Percentiles rank a stretch among this genome's conserved stretches.
phyloP scores from a whole-genome alignment of 371 early-diverging fungal genomes.

The Polyrhizophydium stewartii region DNA sequence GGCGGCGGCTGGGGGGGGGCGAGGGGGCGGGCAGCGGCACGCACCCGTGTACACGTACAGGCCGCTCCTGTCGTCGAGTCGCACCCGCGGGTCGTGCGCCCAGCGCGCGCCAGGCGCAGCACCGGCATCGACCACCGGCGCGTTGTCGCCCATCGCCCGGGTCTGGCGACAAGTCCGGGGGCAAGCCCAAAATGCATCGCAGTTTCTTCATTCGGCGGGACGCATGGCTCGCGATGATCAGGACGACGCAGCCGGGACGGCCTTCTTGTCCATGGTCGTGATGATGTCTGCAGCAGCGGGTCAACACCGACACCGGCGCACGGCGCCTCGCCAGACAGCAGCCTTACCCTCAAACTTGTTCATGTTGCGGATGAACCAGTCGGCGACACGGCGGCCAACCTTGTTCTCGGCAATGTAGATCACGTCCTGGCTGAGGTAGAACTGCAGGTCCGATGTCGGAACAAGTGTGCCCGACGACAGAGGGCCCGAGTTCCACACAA shows the following conservation, averaged over 20 bases:
- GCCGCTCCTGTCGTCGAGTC: constrained; percentile 60
- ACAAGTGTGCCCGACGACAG: constrained; percentile 74
- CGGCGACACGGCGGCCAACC: constrained; percentile 86
- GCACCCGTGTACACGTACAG: constrained; percentile 63
- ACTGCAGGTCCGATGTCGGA: constrained; percentile 82
- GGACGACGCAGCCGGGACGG: background rate
- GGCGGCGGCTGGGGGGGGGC: too few relatives aligned
- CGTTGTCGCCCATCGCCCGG: background rate
- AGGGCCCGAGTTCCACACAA: constrained; percentile 61
- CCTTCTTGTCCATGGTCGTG: background rate
- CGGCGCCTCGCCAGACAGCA: too few relatives aligned
- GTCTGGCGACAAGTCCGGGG: too few relatives aligned
- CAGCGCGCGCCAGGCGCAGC: background rate
- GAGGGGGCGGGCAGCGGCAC: too few relatives aligned
- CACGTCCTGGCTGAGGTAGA: constrained; percentile 86
- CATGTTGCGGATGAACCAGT: constrained; percentile 92
- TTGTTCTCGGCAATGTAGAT: constrained; percentile 92
- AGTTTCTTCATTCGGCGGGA: too few relatives aligned
- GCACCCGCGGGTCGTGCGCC: constrained; percentile 30
- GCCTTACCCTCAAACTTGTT: constrained; percentile 66
- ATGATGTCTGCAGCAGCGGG: too few relatives aligned
- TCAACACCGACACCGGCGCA: too few relatives aligned
- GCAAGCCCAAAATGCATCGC: background rate
- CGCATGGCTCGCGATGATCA: background rate
- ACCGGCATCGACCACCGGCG: background rate